phyloP scores from a whole-genome alignment of 257 asterid genomes.

The Perilla frutescens region DNA sequence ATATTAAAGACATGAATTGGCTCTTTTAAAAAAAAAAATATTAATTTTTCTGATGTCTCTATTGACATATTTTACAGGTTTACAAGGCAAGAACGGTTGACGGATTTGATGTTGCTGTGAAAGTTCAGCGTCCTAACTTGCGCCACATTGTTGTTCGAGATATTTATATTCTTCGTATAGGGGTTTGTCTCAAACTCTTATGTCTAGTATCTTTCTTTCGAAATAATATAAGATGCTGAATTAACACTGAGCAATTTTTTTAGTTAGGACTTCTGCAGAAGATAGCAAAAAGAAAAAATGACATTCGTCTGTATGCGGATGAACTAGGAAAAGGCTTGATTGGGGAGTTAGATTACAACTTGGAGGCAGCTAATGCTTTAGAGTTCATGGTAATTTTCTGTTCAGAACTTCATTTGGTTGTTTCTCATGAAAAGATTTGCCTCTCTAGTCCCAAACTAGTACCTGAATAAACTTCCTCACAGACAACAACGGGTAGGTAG shows the following conservation, averaged over 20 bases:
- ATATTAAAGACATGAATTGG: neutral
- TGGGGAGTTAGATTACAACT: slow-evolving; percentile 94
- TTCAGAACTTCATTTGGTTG: slow-evolving; percentile 10
- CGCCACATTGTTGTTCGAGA: slow-evolving; percentile 82
- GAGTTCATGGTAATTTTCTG: slow-evolving; percentile 68
- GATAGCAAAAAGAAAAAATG: slow-evolving; percentile 83
- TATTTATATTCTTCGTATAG: slow-evolving; percentile 86
- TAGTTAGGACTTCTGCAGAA: slow-evolving; percentile 89
- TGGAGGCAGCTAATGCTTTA: slow-evolving; percentile 90
- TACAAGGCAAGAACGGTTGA: slow-evolving; percentile 81
- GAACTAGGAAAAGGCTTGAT: slow-evolving; percentile 95
- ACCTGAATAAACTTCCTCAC: neutral
- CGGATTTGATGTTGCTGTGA: slow-evolving; percentile 89
- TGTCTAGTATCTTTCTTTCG: slow-evolving; percentile 19
- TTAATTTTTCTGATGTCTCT: slow-evolving; percentile 29
- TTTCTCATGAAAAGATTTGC: slow-evolving; percentile 14
- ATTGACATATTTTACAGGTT: slow-evolving; percentile 55
- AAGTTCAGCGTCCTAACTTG: slow-evolving; percentile 96
- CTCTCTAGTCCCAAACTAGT: slow-evolving; percentile 15
- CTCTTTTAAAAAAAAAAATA: neutral
- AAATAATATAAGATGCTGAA: slow-evolving; percentile 34
- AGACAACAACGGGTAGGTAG: neutral
- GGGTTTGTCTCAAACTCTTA: slow-evolving; percentile 66
- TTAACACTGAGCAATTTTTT: slow-evolving; percentile 42
- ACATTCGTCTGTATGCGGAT: slow-evolving; percentile 89